These are phyloP conservation scores for Clausena lansium DNA, from an alignment of 345 rosid genomes.

Conservation along the genomic window DNA sequence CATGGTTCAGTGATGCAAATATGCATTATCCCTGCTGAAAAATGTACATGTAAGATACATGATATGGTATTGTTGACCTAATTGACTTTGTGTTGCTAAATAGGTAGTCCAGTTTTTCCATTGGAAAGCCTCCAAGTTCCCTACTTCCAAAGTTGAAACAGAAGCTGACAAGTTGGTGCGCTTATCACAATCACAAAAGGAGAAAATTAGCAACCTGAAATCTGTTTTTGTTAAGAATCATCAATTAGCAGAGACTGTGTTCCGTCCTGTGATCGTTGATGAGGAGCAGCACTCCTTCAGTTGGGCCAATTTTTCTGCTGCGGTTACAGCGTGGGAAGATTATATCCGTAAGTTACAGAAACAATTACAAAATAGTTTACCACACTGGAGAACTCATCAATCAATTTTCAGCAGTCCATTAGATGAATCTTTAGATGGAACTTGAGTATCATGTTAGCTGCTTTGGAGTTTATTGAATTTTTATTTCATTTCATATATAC, in stretches of 20 bases:
- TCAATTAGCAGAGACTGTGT: constrained; percentile 30
- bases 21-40: background rate
- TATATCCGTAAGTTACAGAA: constrained; percentile 40
- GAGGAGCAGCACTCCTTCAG: constrained; percentile 22
- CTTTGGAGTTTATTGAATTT: background rate
- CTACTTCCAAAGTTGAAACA: constrained; percentile 1
- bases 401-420: constrained; percentile 34
- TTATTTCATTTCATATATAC: background rate
- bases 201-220: constrained; percentile 36
- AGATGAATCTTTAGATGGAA: constrained; percentile 8
- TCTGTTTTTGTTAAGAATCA: constrained; percentile 38
- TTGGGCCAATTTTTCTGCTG: constrained; percentile 41
- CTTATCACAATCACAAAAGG: constrained; percentile 41
- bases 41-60: background rate
- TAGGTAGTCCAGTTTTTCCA: constrained; percentile 66
- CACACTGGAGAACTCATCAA: constrained; percentile 56
- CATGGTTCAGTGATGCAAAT: background rate
- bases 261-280: constrained; percentile 15
- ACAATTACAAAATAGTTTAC: constrained; percentile 50
- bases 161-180: constrained; percentile 22
- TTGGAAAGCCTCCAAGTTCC: constrained; percentile 50
- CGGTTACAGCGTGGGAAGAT: constrained; percentile 46
- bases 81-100: constrained; percentile 8
- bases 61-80: background rate
- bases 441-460: background rate